Base-by-base conservation (phyloP, 768 basidiomycete species). In the Dentipellis sp. region DNA sequence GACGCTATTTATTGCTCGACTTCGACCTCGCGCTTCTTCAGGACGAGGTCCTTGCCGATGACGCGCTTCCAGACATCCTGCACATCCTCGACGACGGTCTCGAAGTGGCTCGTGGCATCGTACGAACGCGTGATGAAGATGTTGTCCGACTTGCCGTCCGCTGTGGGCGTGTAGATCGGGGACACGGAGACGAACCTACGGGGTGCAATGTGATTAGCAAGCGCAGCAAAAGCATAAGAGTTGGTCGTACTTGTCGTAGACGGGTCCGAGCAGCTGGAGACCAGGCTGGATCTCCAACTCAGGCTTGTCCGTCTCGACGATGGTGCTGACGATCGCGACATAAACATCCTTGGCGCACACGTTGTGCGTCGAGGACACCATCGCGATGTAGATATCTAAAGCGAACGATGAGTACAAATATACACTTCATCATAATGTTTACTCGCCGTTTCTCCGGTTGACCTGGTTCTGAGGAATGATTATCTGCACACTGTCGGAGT, bases 401-500 rank as follows among this genome's bases (percentile, higher is more conserved):
- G 37, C n/a, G 17, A 55, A 37, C 34, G 57, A 38, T 62, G 48
- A 59, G 22, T 59, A 19, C 35, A 35, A 55, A 17, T 40, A 19
- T 50, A 50, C 23, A 48, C 22, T 8, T 11, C 23, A 39, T 57
- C 29, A 53, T n/a, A 12, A 51, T 11, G 4, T 35, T 49, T 35
- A 21, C 85, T 63, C 68, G 91, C 95, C 97, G 66, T 99, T 90
- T 72, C 86, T 83, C 63, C 97, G 78, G 62, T 79, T 78, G 62
- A 99, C 94, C 73, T 99, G 97, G 72, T 97, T 97, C 73, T 98
- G 97, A 40, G 97, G 97, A 59, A 99, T 95, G 70, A 99, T 94
- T 65, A 99, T 93, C 72, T 99, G 97, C 39, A 86, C 86, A 64
- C 90, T 93, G 74, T 99, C 97, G 48, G 86, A 77, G 66, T 97